Percentiles rank a stretch among this genome's conserved stretches.
Conservation (phyloP, 2,329 filamentous ascomycete species). For the Beauveria bassiana region DNA sequence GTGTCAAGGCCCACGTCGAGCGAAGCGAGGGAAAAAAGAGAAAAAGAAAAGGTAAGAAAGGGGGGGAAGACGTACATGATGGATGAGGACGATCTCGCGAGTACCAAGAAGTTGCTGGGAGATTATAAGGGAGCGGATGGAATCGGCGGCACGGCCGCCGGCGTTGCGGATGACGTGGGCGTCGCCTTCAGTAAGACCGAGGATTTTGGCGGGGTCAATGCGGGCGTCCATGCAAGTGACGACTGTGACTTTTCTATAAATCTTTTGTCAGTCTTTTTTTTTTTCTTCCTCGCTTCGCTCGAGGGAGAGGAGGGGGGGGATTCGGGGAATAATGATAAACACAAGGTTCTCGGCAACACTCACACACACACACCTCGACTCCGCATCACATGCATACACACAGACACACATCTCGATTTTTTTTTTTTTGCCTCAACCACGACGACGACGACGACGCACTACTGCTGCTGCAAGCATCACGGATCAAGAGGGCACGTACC, state of each 20-base stretch:
- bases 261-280: neutral
- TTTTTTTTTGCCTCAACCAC: neutral
- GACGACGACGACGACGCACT: neutral
- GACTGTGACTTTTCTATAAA: constrained; percentile 25
- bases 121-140: constrained; percentile 66
- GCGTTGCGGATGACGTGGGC: constrained; percentile 75
- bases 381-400: too few species aligned
- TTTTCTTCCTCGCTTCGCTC: neutral
- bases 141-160: constrained; percentile 58
- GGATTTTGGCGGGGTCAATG: constrained; percentile 57
- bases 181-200: constrained; percentile 65
- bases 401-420: neutral
- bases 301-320: neutral
- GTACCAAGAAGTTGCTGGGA: constrained; percentile 74
- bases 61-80: constrained; percentile 42
- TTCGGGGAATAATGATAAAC: too few species aligned
- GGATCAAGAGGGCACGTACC: constrained; percentile 31
- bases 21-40: neutral
- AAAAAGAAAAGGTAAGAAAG: neutral
- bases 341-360: too few species aligned
- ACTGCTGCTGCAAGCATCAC: neutral
- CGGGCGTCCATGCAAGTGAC: constrained; percentile 81
- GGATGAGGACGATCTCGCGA: constrained; percentile 64
- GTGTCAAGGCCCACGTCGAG: neutral
- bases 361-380: too few species aligned